A percentile compares a stretch with the other conserved stretches of the same genome.
These are phyloP conservation scores for Heliocybe sulcata DNA, from an alignment of 1,284 basidiomycete genomes.

Conservation along the genomic window DNA sequence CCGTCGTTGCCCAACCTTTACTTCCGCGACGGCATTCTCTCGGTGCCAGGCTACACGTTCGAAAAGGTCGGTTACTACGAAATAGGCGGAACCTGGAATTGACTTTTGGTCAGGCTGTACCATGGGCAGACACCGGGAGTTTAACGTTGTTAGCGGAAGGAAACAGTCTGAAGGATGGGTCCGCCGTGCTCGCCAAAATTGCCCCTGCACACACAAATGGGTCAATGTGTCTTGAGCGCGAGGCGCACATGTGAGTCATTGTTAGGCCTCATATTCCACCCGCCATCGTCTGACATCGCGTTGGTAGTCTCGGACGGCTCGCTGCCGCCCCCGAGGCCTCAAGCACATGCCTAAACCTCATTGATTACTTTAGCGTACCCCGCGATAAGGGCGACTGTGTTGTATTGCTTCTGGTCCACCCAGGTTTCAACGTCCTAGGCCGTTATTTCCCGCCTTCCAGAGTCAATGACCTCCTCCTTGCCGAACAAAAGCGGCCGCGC, in stretches of 20 bases:
- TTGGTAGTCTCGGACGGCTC: slow-evolving; percentile 43
- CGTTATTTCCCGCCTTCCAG: slow-evolving; percentile 60
- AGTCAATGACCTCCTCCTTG: slow-evolving; percentile 59
- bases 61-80: slow-evolving; percentile 38
- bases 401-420: slow-evolving; percentile 57
- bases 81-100: background rate
- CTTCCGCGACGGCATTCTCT: slow-evolving; percentile 46
- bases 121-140: slow-evolving; percentile 66
- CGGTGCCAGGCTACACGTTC: slow-evolving; percentile 62
- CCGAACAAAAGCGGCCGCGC: slow-evolving; percentile 38
- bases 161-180: slow-evolving; percentile 60
- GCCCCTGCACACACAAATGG: slow-evolving; percentile 62
- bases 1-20: slow-evolving; percentile 29
- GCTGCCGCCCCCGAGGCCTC: slow-evolving; percentile 41
- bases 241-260: slow-evolving; percentile 56
- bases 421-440: slow-evolving; percentile 58
- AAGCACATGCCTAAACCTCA: slow-evolving; percentile 45
- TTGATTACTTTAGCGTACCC: slow-evolving; percentile 61
- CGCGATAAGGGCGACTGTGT: slow-evolving; percentile 56
- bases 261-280: background rate
- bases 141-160: slow-evolving; percentile 63
- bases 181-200: slow-evolving; percentile 63
- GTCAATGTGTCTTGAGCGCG: slow-evolving; percentile 62
- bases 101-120: slow-evolving; percentile 32
- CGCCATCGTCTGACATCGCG: background rate